phyloP scores from a whole-genome alignment of 1,284 basidiomycete genomes.

The Papiliotrema terrestris region DNA sequence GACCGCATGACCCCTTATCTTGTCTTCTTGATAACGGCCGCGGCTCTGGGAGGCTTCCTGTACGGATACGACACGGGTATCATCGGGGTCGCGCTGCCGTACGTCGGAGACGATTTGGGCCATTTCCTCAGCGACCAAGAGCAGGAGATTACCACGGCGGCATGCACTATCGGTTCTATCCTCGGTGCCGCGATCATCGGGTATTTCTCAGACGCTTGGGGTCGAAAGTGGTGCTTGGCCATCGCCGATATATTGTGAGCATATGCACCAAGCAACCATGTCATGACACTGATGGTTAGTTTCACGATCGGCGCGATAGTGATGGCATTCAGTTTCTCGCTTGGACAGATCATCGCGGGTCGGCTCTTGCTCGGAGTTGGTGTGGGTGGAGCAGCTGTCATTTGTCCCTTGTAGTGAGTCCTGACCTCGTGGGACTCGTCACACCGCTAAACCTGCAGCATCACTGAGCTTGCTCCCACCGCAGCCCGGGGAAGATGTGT shows the following conservation, averaged over 20 bases:
- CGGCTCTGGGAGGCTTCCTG: conserved; percentile 7
- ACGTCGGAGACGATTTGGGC: conserved; percentile 10
- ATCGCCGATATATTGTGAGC: conserved; percentile 20
- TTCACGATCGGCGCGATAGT: conserved; percentile 39
- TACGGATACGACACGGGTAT: conserved; percentile 14
- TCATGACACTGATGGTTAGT: too few relatives aligned
- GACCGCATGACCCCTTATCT: background rate
- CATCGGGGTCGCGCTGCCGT: conserved; percentile 11
- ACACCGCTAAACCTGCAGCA: too few relatives aligned
- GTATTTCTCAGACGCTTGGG: conserved; percentile 8
- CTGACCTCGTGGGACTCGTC: too few relatives aligned
- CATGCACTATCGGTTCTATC: conserved; percentile 9
- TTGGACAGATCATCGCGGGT: conserved; percentile 36
- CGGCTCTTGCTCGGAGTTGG: conserved; percentile 44
- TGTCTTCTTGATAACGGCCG: background rate
- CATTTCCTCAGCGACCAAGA: conserved; percentile 4
- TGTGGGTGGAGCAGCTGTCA: conserved; percentile 34
- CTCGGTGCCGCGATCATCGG: conserved; percentile 3
- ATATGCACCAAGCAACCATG: too few relatives aligned
- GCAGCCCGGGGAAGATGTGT: background rate
- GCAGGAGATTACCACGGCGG: conserved; percentile 11
- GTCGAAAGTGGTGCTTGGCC: conserved; percentile 16
- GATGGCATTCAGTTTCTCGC: conserved; percentile 33
- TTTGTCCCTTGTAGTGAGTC: conserved; percentile 17
- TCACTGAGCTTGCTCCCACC: conserved; percentile 1